Conservation (phyloP, 2,329 filamentous ascomycete genomes). For the Phoma sp. region DNA sequence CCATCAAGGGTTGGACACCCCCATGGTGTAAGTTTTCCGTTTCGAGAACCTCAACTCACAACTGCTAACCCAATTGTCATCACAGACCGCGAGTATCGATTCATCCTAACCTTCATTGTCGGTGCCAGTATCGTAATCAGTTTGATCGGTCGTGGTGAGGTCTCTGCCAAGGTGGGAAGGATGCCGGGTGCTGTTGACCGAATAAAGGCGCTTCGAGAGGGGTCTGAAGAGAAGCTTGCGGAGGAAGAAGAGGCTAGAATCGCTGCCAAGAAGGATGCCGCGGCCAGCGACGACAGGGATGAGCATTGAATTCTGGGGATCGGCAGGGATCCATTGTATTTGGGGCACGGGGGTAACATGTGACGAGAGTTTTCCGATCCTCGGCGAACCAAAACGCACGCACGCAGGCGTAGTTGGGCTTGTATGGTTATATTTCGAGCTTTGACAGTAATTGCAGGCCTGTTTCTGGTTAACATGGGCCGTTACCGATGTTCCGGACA, state of each 20-base stretch:
- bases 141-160: constrained; percentile 81
- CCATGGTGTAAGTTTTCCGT: constrained; percentile 70
- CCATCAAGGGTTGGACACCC: constrained; percentile 78
- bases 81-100: constrained; percentile 78
- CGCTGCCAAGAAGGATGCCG: constrained; percentile 35
- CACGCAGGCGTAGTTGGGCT: constrained; percentile 2
- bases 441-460: constrained; percentile 7
- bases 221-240: constrained; percentile 38
- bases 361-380: constrained; percentile 2
- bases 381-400: not conserved
- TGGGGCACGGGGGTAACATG: constrained; percentile 7
- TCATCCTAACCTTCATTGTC: constrained; percentile 89
- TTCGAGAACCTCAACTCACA: not conserved
- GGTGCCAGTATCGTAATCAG: constrained; percentile 81
- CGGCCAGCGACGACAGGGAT: constrained; percentile 27
- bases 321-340: constrained; percentile 16
- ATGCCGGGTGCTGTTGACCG: constrained; percentile 53
- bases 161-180: constrained; percentile 64
- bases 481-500: constrained; percentile 16
- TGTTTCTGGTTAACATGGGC: constrained; percentile 1
- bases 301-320: constrained; percentile 13
- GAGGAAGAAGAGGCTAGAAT: constrained; percentile 40
- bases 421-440: constrained; percentile 6
- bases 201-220: constrained; percentile 57
- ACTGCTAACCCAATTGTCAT: constrained; percentile 49